Evolutionary conservation across 1,284 basidiomycete genomes (phyloP).

Genomic region (Porodaedalea pini): DNA sequence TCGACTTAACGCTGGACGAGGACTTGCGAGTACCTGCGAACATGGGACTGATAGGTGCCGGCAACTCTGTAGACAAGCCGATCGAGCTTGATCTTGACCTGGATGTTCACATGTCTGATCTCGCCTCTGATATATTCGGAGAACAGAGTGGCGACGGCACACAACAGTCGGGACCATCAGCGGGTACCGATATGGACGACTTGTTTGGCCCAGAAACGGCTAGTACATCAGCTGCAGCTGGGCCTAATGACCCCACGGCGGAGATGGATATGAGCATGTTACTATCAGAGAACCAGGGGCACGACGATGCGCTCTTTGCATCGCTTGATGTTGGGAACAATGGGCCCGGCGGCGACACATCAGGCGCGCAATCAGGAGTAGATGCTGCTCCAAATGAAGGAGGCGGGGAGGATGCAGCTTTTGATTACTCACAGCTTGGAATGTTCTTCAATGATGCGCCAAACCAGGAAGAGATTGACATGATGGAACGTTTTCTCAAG

Average conservation of each 20-base stretch:
- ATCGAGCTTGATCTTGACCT: slow-evolving; percentile 77
- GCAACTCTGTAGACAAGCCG: slow-evolving; percentile 70
- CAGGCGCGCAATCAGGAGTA: slow-evolving; percentile 3
- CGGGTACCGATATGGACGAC: slow-evolving; percentile 30
- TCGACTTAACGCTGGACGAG: slow-evolving; percentile 45
- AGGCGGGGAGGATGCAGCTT: slow-evolving; percentile 1
- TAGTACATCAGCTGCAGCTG: neutral
- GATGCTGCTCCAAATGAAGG: neutral
- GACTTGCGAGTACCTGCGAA: slow-evolving; percentile 27
- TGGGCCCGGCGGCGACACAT: neutral
- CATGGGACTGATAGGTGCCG: slow-evolving; percentile 35
- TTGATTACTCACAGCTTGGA: slow-evolving; percentile 7
- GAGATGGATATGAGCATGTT: slow-evolving; percentile 30
- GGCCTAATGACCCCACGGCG: slow-evolving; percentile 7
- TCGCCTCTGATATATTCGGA: slow-evolving; percentile 39
- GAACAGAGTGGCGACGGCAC: slow-evolving; percentile 27
- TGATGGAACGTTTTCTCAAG: slow-evolving; percentile 1
- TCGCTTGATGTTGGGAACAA: slow-evolving; percentile 8
- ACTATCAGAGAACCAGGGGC: slow-evolving; percentile 21
- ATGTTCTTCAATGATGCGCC: slow-evolving; percentile 10
- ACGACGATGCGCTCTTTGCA: slow-evolving; percentile 19
- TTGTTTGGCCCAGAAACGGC: slow-evolving; percentile 43
- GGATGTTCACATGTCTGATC: slow-evolving; percentile 49
- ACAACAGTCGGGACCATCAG: neutral
- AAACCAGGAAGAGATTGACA: slow-evolving; percentile 8